phyloP scores from a whole-genome alignment of 257 asterid genomes.

The Solanum chmielewskii region DNA sequence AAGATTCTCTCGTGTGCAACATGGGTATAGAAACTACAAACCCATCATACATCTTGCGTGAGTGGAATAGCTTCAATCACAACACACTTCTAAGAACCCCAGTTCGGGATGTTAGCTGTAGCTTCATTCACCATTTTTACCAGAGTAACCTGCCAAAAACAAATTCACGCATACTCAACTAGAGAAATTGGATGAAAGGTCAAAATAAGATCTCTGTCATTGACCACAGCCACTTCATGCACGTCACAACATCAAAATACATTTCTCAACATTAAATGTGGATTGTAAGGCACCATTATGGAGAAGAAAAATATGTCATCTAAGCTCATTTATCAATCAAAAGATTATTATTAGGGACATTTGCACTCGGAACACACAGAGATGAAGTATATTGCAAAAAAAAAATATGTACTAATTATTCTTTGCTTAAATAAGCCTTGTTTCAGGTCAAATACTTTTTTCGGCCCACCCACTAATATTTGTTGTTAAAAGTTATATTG shows the following conservation, averaged over 20 bases:
- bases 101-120: slow-evolving; percentile 66
- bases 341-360: background rate
- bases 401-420: background rate
- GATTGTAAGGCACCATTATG: background rate
- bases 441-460: background rate
- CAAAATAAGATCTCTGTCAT: background rate
- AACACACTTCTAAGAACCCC: slow-evolving; percentile 45
- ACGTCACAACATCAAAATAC: background rate
- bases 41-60: background rate
- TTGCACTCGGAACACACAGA: background rate
- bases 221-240: background rate
- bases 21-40: background rate
- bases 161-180: background rate
- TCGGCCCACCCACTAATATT: background rate
- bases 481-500: background rate
- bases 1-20: background rate
- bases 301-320: background rate
- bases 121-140: slow-evolving; percentile 90
- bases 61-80: background rate
- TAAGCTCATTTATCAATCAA: background rate
- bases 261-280: background rate
- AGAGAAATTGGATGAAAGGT: background rate
- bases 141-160: slow-evolving; percentile 60
- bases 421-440: background rate
- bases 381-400: background rate